A percentile compares a stretch with the other conserved stretches of the same genome.
phyloP scores from a whole-genome alignment of 2,329 filamentous ascomycete genomes.

The Arthrobotrys sphaeroides region DNA sequence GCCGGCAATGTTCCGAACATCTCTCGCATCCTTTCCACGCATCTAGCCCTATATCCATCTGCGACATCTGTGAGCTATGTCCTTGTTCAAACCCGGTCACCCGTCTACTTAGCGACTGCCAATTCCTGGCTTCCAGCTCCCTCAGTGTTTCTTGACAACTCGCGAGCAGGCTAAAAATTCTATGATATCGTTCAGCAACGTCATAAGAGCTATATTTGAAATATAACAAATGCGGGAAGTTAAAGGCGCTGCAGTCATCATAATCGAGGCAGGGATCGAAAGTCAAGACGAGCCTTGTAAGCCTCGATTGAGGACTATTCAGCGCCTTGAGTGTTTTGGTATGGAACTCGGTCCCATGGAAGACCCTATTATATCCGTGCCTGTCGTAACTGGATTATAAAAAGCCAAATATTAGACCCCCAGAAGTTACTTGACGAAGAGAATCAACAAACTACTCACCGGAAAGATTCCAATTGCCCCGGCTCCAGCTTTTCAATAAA shows the following conservation, averaged over 20 bases:
- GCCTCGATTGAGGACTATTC: background rate
- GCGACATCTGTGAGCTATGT: background rate
- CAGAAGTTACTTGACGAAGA: background rate
- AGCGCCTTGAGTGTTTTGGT: background rate
- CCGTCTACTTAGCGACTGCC: background rate
- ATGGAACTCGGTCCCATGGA: background rate
- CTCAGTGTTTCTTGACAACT: constrained; percentile 18
- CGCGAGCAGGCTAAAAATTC: constrained; percentile 1
- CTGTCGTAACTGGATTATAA: background rate
- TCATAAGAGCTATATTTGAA: background rate
- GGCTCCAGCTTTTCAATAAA: background rate
- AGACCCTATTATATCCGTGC: background rate
- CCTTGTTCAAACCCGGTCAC: background rate
- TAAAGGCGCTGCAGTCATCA: background rate
- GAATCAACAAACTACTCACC: background rate
- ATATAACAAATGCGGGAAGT: constrained; percentile 7
- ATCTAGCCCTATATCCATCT: background rate
- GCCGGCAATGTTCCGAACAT: background rate
- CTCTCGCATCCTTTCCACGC: background rate
- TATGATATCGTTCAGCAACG: background rate
- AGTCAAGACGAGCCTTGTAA: background rate
- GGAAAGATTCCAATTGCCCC: constrained; percentile 17
- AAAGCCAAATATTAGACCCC: background rate
- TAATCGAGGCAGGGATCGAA: background rate
- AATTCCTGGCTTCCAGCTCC: background rate